A percentile compares a stretch with the other conserved stretches of the same genome.
Conservation (phyloP, 1,139 yeast genomes). For the Tardiomyces digboiensis region DNA sequence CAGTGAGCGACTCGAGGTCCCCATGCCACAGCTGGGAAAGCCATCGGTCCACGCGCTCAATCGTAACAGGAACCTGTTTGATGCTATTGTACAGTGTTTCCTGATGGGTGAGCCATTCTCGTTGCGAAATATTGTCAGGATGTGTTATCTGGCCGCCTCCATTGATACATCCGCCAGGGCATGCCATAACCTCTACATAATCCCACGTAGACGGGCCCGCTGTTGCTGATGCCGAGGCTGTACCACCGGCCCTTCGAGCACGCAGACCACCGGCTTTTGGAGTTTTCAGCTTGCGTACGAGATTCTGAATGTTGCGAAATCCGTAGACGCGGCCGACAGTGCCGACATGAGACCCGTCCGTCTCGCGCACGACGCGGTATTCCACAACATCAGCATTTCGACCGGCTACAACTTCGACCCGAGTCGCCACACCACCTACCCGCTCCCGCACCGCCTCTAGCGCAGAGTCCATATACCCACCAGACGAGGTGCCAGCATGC, state of each 20-base stretch:
- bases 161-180: constrained; percentile 95
- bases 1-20: not conserved
- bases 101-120: constrained; percentile 26
- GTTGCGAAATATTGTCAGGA: constrained; percentile 30
- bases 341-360: constrained; percentile 35
- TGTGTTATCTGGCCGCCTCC: constrained; percentile 85
- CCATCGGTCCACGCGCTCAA: constrained; percentile 3
- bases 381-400: constrained; percentile 73
- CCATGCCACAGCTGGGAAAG: constrained; percentile 2
- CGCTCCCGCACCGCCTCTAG: constrained; percentile 19
- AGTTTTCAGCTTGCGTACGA: constrained; percentile 67
- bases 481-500: constrained; percentile 69
- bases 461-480: constrained; percentile 54
- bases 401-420: constrained; percentile 36
- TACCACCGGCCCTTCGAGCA: constrained; percentile 21
- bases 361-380: constrained; percentile 39
- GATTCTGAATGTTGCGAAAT: constrained; percentile 86
- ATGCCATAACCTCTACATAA: constrained; percentile 94
- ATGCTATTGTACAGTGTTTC: constrained; percentile 20
- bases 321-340: constrained; percentile 80
- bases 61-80: constrained; percentile 3
- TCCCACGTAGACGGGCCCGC: constrained; percentile 66
- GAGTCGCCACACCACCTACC: constrained; percentile 12
- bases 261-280: constrained; percentile 27
- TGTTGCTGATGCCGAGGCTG: constrained; percentile 11